Conservation (phyloP, 2,329 filamentous ascomycete genomes). For the Dryadomyces quercivorus region DNA sequence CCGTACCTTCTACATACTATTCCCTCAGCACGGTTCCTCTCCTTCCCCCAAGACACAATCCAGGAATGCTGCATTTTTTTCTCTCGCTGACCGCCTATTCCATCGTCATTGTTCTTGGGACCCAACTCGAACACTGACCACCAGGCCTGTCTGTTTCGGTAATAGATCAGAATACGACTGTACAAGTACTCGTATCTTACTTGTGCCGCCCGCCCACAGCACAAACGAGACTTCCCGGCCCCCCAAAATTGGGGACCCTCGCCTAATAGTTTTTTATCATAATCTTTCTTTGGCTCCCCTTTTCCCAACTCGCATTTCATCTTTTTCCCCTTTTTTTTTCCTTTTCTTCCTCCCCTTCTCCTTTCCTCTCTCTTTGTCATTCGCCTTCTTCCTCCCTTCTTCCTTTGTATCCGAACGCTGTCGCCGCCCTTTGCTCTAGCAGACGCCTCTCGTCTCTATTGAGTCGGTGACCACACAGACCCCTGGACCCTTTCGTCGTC, state of each 20-base stretch:
- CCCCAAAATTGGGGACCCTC: not conserved
- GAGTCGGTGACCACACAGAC: not conserved
- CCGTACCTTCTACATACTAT: not conserved
- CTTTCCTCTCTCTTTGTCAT: not conserved
- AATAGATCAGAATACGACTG: constrained; percentile 1
- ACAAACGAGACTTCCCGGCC: not conserved
- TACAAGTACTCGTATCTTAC: not conserved
- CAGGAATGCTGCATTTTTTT: not conserved
- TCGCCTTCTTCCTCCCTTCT: not conserved
- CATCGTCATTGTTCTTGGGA: not conserved
- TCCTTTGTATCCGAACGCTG: not conserved
- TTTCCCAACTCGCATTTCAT: not conserved
- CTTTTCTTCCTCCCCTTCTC: not conserved
- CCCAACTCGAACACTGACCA: not conserved
- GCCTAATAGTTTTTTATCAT: not conserved
- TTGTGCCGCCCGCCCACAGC: not conserved
- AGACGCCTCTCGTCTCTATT: not conserved
- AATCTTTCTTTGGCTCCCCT: constrained; percentile 1
- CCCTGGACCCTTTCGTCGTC: not conserved
- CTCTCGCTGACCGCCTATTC: not conserved
- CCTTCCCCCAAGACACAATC: not conserved
- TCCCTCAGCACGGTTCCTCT: not conserved
- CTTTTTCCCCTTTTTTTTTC: not conserved
- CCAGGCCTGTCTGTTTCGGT: not conserved
- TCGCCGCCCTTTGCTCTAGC: not conserved